These are phyloP conservation scores for Pyrenophora teres DNA, from an alignment of 2,329 filamentous ascomycete species.

Conservation along the genomic window DNA sequence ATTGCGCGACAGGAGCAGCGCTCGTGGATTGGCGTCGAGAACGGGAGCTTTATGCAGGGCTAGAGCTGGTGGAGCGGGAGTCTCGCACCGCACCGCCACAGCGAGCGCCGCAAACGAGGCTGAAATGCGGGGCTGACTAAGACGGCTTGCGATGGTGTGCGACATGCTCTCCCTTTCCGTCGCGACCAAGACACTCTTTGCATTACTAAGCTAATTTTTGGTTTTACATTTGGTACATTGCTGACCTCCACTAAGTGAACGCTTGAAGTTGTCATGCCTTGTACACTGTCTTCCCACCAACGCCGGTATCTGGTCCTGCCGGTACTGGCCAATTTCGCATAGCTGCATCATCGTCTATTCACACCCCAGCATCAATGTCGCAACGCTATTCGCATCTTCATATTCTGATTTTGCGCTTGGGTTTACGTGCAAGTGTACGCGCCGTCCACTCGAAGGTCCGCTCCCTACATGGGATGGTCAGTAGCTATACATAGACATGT, in stretches of 20 bases:
- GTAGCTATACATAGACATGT: constrained; percentile 23
- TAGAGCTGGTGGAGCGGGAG: constrained; percentile 11
- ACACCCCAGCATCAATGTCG: background rate
- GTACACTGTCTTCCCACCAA: background rate
- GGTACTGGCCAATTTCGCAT: background rate
- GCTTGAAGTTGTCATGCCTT: background rate
- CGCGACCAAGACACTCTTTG: too few relatives aligned
- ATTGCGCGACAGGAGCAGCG: constrained; percentile 30
- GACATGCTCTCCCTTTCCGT: too few relatives aligned
- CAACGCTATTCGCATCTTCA: background rate
- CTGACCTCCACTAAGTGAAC: background rate
- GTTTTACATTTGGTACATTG: background rate
- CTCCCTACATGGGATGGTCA: constrained; percentile 53
- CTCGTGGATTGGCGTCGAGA: constrained; percentile 20
- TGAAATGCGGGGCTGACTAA: constrained; percentile 14
- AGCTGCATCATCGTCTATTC: background rate
- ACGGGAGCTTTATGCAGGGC: constrained; percentile 19
- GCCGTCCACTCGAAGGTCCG: constrained; percentile 81
- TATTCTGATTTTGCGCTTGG: too few relatives aligned
- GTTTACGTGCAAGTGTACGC: constrained; percentile 79
- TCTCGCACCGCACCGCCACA: constrained; percentile 16
- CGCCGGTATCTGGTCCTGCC: background rate
- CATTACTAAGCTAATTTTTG: background rate
- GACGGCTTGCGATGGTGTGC: background rate
- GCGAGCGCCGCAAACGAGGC: constrained; percentile 14